A percentile compares a stretch with the other conserved stretches of the same genome.
phyloP scores from a whole-genome alignment of 1,139 yeast genomes.

The Saccharomyces hybrid region DNA sequence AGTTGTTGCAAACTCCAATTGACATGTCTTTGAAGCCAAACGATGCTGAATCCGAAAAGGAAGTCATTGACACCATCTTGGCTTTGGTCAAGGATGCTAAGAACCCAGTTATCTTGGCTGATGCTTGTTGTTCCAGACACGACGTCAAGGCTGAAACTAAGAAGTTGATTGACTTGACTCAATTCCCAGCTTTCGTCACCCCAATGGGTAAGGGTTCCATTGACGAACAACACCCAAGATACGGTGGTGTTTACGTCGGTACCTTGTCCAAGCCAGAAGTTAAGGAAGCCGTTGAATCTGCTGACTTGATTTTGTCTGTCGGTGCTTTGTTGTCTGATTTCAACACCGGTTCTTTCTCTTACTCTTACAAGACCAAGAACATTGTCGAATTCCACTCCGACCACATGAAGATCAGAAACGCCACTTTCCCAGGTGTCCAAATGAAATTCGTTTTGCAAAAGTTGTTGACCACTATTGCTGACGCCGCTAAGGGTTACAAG shows the following conservation, averaged over 20 bases:
- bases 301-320: conserved; percentile 69
- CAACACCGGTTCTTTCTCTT: conserved; percentile 85
- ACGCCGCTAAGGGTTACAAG: conserved; percentile 35
- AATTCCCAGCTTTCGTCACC: conserved; percentile 78
- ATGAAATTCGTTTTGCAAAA: conserved; percentile 62
- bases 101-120: conserved; percentile 71
- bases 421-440: conserved; percentile 68
- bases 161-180: conserved; percentile 56
- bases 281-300: conserved; percentile 62
- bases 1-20: conserved; percentile 52
- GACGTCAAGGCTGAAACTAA: conserved; percentile 54
- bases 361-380: conserved; percentile 70
- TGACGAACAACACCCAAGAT: conserved; percentile 66
- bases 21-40: conserved; percentile 55
- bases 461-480: conserved; percentile 36
- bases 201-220: conserved; percentile 87
- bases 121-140: conserved; percentile 83
- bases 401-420: conserved; percentile 66
- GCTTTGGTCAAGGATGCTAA: conserved; percentile 47
- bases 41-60: conserved; percentile 63
- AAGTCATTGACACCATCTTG: conserved; percentile 54
- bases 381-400: conserved; percentile 87
- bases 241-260: conserved; percentile 85
- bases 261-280: conserved; percentile 69
- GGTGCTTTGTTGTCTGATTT: conserved; percentile 83